Evolutionary conservation across 129 eudicot genomes (phyloP), one percentile per base, ranked within the genome.

Genomic region (Mikania micrantha): DNA sequence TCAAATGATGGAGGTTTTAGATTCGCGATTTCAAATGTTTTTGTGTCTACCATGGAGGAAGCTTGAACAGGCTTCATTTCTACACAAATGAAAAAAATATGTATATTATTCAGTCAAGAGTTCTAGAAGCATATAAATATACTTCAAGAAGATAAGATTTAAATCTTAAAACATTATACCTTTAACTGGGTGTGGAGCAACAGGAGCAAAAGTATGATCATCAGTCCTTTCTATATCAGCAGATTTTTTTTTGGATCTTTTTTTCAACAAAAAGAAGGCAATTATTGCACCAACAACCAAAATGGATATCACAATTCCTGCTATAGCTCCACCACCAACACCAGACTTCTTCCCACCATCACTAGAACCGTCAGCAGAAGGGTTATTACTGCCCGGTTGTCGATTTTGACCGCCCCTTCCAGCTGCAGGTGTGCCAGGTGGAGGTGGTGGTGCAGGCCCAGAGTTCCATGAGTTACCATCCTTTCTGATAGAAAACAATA

Each of bases 401-500:
- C 73, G 82, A 47, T 60, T 75, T 61, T 73, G 73, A 66, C 69
- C 76, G 17, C 81, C 83, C 59, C 78, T 74, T 72, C 44, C 69
- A 49, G 88, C 82, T 50, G 87, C 86, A 7, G 96, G 82, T 67
- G 90, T 90, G 73, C 82, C 84, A 66, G 90, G 88, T 11, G 85
- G 88, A 35, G 88, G 76, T 63, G 88, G 86, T 49, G 93, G 95
- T 39, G 95, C 90, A 75, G 77, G 73, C 78, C 95, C 95, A 12
- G 85, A 34, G 70, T 81, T 81, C 87, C 85, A 87, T 24, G 77
- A 69, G 72, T 87, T 87, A 62, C 95, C 95, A 42, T 75, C 87
- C 60, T 75, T 81, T 67, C 95, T 87, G 79, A 20, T 44, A 75
- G 41, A 59, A 45, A 45, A 67, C 11, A 66, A 58, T 20, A 38